Evolutionary conservation across 495 filamentous ascomycete species (phyloP), one percentile per base, ranked within the genome.

Genomic region (Cercophora scortea): DNA sequence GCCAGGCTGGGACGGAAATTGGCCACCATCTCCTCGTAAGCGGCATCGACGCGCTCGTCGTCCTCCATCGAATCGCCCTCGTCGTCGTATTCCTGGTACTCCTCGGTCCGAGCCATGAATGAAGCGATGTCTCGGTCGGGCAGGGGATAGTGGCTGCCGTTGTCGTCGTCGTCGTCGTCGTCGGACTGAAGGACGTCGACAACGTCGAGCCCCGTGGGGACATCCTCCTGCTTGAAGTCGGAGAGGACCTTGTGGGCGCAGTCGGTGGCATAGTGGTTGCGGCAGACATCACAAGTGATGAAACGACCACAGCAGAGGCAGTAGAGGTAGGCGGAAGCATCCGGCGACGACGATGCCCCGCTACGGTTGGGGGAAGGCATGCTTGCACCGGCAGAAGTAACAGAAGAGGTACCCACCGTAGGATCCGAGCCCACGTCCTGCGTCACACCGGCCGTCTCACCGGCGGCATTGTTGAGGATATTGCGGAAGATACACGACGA

Each of bases 361-460:
- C 25, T 25, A 25, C 5, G 25, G 25, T 25, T 25, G 25, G 25
- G 25, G 25, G 25, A 25, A 25, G 25, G 25, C 25, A 25, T 25
- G 25, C 25, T 25, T 25, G 25, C 25, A 25, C 25, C 18, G 15
- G 52, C 53, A 55, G 52, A 50, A 62, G 60, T 59, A 69, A 59
- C 47, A 63, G 58, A 58, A 57, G 71, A 65, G 61, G 69, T 59
- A 95, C 91, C 76, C 81, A 97, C 91, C 82, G 94, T 99, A 68
- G 93, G 93, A 78, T 99, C 93, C 57, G 84, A 87, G 66, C 82
- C 89, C 52, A 99, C 90, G 71, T 99, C 93, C 70, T 94, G 88
- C 40, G 91, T 96, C 52, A 97, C 92, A 69, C 93, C 93, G 47
- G 94, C 92, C 45, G 93, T 97, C 70, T 96, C 92, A 48, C 90